These are phyloP conservation scores for Albatrellus ellisii DNA, from an alignment of 768 basidiomycete genomes.

Conservation along the genomic window DNA sequence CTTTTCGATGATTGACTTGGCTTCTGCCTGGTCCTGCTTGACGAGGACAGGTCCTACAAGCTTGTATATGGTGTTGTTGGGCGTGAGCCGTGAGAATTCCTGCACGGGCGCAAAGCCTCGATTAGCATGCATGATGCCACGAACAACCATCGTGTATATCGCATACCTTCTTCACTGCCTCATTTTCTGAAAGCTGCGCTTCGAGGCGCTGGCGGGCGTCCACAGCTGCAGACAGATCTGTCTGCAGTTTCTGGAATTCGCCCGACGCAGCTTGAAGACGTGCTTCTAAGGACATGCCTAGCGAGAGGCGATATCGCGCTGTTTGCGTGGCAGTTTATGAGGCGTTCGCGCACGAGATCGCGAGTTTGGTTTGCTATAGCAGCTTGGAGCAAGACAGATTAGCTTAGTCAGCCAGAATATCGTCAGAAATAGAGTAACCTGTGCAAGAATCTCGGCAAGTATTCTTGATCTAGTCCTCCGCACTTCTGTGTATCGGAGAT, in stretches of 20 bases:
- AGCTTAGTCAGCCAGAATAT: too few relatives aligned
- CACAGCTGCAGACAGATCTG: constrained; percentile 56
- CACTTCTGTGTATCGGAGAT: too few relatives aligned
- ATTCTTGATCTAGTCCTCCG: too few relatives aligned
- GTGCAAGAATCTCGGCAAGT: too few relatives aligned
- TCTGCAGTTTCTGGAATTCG: constrained; percentile 75
- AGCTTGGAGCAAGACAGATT: too few relatives aligned
- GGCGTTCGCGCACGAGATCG: too few relatives aligned
- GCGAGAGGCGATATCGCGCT: too few relatives aligned
- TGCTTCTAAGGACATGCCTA: constrained; percentile 37
- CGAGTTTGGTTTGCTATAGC: too few relatives aligned
- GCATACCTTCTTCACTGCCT: constrained; percentile 76
- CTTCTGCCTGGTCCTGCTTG: constrained; percentile 79
- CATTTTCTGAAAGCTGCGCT: constrained; percentile 83
- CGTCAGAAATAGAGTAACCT: too few relatives aligned
- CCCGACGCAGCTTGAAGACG: constrained; percentile 54
- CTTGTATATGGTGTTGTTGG: constrained; percentile 79
- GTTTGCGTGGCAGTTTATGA: too few relatives aligned
- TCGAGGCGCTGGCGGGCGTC: constrained; percentile 82
- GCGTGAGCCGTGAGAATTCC: constrained; percentile 72
- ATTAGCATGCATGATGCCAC: not conserved
- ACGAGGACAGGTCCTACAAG: constrained; percentile 84
- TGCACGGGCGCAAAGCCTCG: constrained; percentile 21
- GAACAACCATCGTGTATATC: not conserved
- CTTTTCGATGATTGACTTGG: constrained; percentile 78